Evolutionary conservation across 1,284 basidiomycete species (phyloP).

Genomic region (Apiotrichum siamense): DNA sequence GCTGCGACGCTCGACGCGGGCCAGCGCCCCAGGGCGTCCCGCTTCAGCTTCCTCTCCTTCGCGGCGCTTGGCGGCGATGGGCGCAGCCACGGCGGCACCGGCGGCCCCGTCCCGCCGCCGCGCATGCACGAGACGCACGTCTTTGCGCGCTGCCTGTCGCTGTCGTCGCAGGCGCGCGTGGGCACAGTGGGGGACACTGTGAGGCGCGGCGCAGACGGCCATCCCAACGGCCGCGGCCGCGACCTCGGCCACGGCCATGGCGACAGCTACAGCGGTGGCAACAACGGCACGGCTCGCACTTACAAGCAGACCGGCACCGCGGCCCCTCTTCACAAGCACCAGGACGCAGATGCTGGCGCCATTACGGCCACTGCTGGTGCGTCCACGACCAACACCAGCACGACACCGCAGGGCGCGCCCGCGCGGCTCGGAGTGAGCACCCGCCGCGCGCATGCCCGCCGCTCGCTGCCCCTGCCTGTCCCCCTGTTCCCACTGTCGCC

Average conservation of each 20-base stretch:
- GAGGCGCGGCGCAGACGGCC: background rate
- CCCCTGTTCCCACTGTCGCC: too few relatives aligned
- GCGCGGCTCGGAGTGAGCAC: too few relatives aligned
- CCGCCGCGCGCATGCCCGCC: too few relatives aligned
- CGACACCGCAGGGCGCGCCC: too few relatives aligned
- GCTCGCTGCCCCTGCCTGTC: too few relatives aligned
- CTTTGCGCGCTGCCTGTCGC: background rate
- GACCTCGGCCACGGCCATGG: background rate
- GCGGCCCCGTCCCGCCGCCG: background rate
- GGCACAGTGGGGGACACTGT: background rate
- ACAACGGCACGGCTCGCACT: too few relatives aligned
- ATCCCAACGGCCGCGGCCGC: background rate
- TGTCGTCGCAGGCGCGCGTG: background rate
- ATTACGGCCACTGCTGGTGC: too few relatives aligned
- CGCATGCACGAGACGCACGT: background rate
- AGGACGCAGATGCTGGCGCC: too few relatives aligned
- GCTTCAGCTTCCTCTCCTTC: constrained; percentile 4
- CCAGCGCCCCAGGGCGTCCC: background rate
- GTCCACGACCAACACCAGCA: too few relatives aligned
- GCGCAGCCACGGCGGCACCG: background rate
- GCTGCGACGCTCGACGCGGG: background rate
- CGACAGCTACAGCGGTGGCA: background rate
- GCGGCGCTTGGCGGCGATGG: background rate
- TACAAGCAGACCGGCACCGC: background rate
- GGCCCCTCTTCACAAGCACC: background rate